Base-by-base conservation (phyloP, 495 filamentous ascomycete species). In the Neurospora sp. region DNA sequence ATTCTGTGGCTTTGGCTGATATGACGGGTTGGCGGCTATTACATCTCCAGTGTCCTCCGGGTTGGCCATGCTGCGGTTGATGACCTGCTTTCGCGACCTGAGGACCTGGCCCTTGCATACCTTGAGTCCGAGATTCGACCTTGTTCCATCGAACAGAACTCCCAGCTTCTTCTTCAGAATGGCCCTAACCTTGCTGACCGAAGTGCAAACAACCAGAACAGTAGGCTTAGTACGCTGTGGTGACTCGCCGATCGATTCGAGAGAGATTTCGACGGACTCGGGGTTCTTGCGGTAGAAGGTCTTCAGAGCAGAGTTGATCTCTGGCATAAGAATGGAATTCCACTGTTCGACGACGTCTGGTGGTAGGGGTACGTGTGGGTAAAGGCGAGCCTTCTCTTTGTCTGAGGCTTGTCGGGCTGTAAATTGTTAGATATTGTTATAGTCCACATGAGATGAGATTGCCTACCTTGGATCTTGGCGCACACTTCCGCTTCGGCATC, bases 1-100 rank as follows among this genome's bases (percentile, higher is more conserved):
- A 70, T 93, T 97, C 0, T 89, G 78, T 1, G 95, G 94, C 72
- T 86, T 86, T 73, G 90, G 83, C 78, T 98, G 94, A 75, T 93
- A 91, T 20, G 84, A 85, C 0, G 85, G 85, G 74, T 92, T 92
- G 14, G 85, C 84, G 8, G 83, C 85, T 9, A 78, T 78, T 7
- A 79, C 68, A 59, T 85, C 81, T 38, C 39, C 61, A 14, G 79
- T 77, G 38, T 73, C 78, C 72, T 69, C 75, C 0, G 71, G 1
- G 3, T 75, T 80, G 41, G 80, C 79, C 82, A 81, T 84, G 72
- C 81, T 82, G 18, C 81, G 78, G 16, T 42, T 74, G 0, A 77
- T 69, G 14, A 68, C 73, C 79, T 70, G 83, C 81, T 87, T 91
- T 78, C 77, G 80, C 2, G 91, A 93, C n/a, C 91, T 83, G 44